A percentile compares a stretch with the other conserved stretches of the same genome.
Evolutionary conservation across 2,329 filamentous ascomycete species (phyloP).

Genomic region (Colletotrichum sp.): DNA sequence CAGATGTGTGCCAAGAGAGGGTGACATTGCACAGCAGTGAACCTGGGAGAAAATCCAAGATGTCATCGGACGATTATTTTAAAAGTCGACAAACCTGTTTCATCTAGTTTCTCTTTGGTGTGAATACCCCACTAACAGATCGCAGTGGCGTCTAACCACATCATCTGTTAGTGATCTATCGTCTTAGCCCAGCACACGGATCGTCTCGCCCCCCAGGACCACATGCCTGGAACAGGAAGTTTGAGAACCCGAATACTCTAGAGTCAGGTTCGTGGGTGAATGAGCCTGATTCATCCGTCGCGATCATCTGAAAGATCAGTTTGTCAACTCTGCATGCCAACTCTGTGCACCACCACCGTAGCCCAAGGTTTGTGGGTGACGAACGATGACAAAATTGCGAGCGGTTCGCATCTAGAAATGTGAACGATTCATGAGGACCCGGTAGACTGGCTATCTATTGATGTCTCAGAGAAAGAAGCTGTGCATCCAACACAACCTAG

Average conservation of each 20-base stretch:
- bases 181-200: neutral
- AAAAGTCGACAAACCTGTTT: constrained; percentile 5
- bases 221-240: constrained; percentile 18
- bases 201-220: neutral
- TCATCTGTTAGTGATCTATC: neutral
- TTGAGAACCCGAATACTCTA: constrained; percentile 1
- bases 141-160: rapidly evolving
- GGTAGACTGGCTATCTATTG: neutral
- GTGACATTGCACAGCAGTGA: neutral
- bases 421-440: neutral
- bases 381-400: neutral
- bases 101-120: neutral
- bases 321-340: neutral
- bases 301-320: constrained; percentile 6
- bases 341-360: neutral
- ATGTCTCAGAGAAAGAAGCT: neutral
- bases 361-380: neutral
- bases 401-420: neutral
- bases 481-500: neutral
- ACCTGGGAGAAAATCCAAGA: neutral
- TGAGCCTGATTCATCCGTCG: neutral
- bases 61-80: constrained; percentile 12
- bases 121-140: neutral
- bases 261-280: neutral
- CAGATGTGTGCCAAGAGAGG: constrained; percentile 14